Evolutionary conservation across 2,329 filamentous ascomycete genomes (phyloP).

Genomic region (Aspergillus pseudoviridinutans): DNA sequence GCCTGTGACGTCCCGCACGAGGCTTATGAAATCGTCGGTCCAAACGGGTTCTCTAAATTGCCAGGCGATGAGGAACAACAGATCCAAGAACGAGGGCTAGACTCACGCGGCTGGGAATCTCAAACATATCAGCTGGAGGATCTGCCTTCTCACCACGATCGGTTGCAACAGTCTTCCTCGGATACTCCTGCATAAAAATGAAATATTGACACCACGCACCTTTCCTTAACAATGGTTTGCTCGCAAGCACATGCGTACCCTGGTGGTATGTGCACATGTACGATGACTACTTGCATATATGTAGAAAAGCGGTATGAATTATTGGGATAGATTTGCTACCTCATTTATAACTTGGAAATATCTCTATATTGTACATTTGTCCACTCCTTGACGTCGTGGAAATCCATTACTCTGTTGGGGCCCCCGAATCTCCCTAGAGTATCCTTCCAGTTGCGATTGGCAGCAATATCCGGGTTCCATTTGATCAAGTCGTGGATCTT

Average conservation of each 20-base stretch:
- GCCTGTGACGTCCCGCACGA: constrained; percentile 52
- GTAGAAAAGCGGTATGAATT: not conserved
- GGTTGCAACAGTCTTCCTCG: constrained; percentile 1
- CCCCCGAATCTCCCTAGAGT: constrained; percentile 47
- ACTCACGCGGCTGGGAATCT: constrained; percentile 8
- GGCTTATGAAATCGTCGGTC: constrained; percentile 16
- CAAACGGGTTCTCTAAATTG: constrained; percentile 29
- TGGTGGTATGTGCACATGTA: not conserved
- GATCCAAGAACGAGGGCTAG: constrained; percentile 11
- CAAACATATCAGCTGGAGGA: constrained; percentile 25
- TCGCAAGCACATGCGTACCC: not conserved
- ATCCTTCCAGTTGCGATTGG: constrained; percentile 43
- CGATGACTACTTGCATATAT: not conserved
- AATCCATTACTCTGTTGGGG: constrained; percentile 46
- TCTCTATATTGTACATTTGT: constrained; percentile 24
- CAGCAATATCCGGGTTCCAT: constrained; percentile 51
- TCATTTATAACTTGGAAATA: constrained; percentile 13
- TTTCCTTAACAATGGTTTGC: not conserved
- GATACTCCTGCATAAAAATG: not conserved
- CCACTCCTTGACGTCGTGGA: constrained; percentile 42
- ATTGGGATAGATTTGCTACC: not conserved
- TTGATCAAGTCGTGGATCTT: constrained; percentile 42
- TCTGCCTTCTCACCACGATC: constrained; percentile 5
- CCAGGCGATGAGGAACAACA: constrained; percentile 32
- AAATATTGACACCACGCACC: not conserved